Conservation (phyloP, 176 grass and related monocot species). For the Melocanna baccifera region DNA sequence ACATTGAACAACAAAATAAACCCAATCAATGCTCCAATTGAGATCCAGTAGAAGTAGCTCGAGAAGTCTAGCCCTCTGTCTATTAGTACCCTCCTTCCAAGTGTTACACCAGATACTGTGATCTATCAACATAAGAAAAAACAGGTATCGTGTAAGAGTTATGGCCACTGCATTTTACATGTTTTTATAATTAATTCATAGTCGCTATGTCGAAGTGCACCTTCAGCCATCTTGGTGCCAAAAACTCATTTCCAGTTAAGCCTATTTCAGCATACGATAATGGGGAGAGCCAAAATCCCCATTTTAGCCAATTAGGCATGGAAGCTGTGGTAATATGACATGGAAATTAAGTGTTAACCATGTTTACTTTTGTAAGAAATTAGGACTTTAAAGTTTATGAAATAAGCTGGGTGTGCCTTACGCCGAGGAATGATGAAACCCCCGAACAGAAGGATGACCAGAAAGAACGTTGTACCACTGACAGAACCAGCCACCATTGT, state of each 20-base stretch:
- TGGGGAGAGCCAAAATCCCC: slow-evolving; percentile 91
- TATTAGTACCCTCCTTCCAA: slow-evolving; percentile 53
- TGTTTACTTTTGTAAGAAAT: background rate
- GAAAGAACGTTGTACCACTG: slow-evolving; percentile 16
- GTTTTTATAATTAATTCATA: background rate
- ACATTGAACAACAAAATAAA: slow-evolving; percentile 63
- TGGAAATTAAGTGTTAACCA: background rate
- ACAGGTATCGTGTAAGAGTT: background rate
- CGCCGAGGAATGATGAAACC: slow-evolving; percentile 70
- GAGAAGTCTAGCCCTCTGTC: slow-evolving; percentile 62
- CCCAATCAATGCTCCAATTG: slow-evolving; percentile 64
- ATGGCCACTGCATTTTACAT: background rate
- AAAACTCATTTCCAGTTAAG: slow-evolving; percentile 82
- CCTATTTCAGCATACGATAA: slow-evolving; percentile 74
- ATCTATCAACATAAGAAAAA: slow-evolving; percentile 23
- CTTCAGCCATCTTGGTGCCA: slow-evolving; percentile 78
- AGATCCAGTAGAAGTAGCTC: slow-evolving; percentile 72
- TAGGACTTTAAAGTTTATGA: background rate
- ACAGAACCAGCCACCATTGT: slow-evolving; percentile 42
- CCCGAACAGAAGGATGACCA: slow-evolving; percentile 46
- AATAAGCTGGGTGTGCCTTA: slow-evolving; percentile 41
- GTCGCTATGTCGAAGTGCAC: slow-evolving; percentile 30
- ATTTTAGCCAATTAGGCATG: slow-evolving; percentile 80
- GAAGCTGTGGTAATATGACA: slow-evolving; percentile 37
- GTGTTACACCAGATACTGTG: slow-evolving; percentile 39